Conservation (phyloP, 257 asterid species). For the Nicotiana tabacum region DNA sequence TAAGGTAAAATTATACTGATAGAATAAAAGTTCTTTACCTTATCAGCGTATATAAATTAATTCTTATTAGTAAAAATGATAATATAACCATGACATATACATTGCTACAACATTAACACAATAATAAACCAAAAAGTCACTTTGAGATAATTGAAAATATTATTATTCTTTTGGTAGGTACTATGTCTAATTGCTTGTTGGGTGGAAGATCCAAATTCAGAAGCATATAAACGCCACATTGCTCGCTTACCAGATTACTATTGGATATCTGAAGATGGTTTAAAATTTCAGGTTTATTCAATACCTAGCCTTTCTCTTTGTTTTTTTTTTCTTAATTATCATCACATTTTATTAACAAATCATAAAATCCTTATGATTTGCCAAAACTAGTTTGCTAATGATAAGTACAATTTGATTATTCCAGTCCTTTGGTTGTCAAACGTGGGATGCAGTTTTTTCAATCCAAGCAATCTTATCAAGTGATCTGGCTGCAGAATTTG, state of each 20-base stretch:
- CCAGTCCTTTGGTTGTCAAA: conserved; percentile 50
- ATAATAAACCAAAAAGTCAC: no score
- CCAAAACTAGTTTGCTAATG: background rate
- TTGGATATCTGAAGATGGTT: conserved; percentile 72
- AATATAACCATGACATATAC: no score
- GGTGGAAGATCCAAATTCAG: conserved; percentile 63
- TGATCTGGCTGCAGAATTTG: conserved; percentile 33
- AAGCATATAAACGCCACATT: conserved; percentile 38
- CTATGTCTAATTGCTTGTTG: conserved; percentile 53
- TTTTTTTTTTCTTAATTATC: background rate
- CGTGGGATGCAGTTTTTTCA: conserved; percentile 53
- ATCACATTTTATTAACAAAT: background rate
- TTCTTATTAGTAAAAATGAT: no score
- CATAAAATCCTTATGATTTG: background rate
- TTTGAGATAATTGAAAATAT: background rate
- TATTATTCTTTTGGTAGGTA: conserved; percentile 17
- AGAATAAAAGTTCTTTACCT: no score
- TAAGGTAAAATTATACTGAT: no score
- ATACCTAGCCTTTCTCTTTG: background rate
- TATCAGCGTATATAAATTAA: no score
- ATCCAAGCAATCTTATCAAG: conserved; percentile 44
- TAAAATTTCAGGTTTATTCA: conserved; percentile 49
- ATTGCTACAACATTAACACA: no score
- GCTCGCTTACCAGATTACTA: conserved; percentile 52
- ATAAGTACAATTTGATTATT: no score